A percentile compares a stretch with the other conserved stretches of the same genome.
Conservation (phyloP, 805 yeast species). For the Saturnispora galanensis region DNA sequence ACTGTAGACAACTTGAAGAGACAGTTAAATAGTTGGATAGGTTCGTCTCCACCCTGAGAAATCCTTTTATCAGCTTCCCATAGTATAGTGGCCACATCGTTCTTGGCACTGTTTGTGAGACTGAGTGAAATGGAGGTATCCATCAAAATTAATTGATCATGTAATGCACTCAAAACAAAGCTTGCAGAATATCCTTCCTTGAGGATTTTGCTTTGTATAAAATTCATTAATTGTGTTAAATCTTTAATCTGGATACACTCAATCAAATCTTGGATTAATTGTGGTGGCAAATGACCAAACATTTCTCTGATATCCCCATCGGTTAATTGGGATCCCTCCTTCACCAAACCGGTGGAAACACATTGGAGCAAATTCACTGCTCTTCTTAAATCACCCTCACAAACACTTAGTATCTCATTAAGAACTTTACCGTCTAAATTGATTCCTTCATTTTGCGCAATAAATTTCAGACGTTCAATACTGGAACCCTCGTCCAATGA, state of each 20-base stretch:
- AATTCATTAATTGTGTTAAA: slow-evolving; percentile 18
- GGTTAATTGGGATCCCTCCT: slow-evolving; percentile 3
- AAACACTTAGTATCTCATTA: slow-evolving; percentile 53
- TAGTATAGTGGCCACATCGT: slow-evolving; percentile 49
- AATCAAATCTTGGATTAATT: slow-evolving; percentile 15
- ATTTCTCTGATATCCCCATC: slow-evolving; percentile 22
- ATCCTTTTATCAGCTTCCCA: slow-evolving; percentile 69
- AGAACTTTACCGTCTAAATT: slow-evolving; percentile 42
- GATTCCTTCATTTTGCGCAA: slow-evolving; percentile 41
- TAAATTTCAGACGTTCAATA: slow-evolving; percentile 50
- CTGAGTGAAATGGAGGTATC: slow-evolving; percentile 30
- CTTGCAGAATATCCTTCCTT: slow-evolving; percentile 27
- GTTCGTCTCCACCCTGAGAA: slow-evolving; percentile 84
- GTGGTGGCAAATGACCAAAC: slow-evolving; percentile 26
- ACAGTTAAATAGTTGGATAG: slow-evolving; percentile 66
- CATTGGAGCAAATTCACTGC: slow-evolving; percentile 88
- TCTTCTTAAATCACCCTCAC: slow-evolving; percentile 86
- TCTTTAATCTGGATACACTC: slow-evolving; percentile 15
- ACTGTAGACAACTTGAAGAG: slow-evolving; percentile 40
- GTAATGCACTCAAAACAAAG: slow-evolving; percentile 23
- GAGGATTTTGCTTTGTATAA: slow-evolving; percentile 21
- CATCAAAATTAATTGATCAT: slow-evolving; percentile 24
- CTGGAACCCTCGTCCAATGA: slow-evolving; percentile 67
- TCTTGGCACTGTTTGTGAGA: slow-evolving; percentile 53
- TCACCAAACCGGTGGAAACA: slow-evolving; percentile 47